These are phyloP conservation scores for Scenedesmus sp. DNA, from an alignment of 163 green algal genomes.

Conservation along the genomic window DNA sequence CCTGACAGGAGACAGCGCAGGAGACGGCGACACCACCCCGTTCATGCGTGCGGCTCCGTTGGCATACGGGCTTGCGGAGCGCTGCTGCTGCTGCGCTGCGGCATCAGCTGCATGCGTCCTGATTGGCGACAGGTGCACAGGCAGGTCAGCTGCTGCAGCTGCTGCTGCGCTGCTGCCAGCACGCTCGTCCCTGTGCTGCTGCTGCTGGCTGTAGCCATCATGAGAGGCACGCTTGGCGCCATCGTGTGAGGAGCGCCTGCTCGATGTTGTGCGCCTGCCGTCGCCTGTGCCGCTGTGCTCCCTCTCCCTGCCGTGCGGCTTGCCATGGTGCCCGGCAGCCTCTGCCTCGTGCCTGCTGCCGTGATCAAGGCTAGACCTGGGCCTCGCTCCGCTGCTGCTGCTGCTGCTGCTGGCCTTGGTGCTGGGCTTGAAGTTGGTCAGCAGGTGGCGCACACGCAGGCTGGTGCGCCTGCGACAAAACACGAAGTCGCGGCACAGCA, in stretches of 20 bases:
- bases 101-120: not conserved
- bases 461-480: constrained; percentile 45
- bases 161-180: constrained; percentile 22
- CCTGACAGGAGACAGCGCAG: constrained; percentile 28
- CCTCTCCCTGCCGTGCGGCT: constrained; percentile 12
- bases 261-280: not conserved
- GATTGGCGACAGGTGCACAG: constrained; percentile 35
- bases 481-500: not conserved
- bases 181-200: constrained; percentile 16
- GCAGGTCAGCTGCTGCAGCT: constrained; percentile 3
- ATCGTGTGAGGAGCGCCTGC: not conserved
- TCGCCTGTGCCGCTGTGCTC: not conserved
- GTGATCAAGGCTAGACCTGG: not conserved
- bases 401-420: not conserved
- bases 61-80: not conserved
- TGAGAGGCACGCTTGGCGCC: not conserved
- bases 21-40: not conserved
- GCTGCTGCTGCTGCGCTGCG: constrained; percentile 5
- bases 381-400: not conserved
- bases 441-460: constrained; percentile 50
- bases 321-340: not conserved
- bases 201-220: not conserved
- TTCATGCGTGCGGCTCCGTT: constrained; percentile 13
- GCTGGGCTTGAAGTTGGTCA: constrained; percentile 32
- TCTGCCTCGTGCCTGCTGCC: not conserved